Conservation (phyloP, 1,139 yeast genomes). For the Blastobotrys serpentis region DNA sequence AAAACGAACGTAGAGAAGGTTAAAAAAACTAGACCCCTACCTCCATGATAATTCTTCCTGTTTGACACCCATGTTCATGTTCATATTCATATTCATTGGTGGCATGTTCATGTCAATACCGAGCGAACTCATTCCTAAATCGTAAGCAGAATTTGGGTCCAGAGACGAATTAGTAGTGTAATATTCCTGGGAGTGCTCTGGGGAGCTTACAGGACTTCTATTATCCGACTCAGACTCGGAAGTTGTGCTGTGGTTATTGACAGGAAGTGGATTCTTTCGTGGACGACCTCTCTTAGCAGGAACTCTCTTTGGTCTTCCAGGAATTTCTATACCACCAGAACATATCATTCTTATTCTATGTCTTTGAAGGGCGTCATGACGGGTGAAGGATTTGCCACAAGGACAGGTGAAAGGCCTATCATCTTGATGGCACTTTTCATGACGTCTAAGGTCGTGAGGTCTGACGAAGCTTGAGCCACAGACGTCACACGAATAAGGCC, state of each 20-base stretch:
- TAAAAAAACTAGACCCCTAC: constrained; percentile 12
- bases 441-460: constrained; percentile 92
- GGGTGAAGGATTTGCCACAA: constrained; percentile 88
- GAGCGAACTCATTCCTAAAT: not conserved
- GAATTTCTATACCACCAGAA: constrained; percentile 58
- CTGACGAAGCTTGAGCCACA: constrained; percentile 71
- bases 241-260: constrained; percentile 10
- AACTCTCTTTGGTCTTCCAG: constrained; percentile 33
- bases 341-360: constrained; percentile 82
- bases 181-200: constrained; percentile 28
- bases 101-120: constrained; percentile 4
- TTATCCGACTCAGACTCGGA: constrained; percentile 27
- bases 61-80: constrained; percentile 7
- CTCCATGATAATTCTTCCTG: constrained; percentile 10
- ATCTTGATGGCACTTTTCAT: constrained; percentile 74
- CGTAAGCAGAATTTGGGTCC: constrained; percentile 5
- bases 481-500: constrained; percentile 70
- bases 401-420: constrained; percentile 75
- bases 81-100: constrained; percentile 8
- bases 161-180: constrained; percentile 1
- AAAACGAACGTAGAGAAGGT: constrained; percentile 10
- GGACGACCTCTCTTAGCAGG: constrained; percentile 37
- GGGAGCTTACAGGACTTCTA: constrained; percentile 22
- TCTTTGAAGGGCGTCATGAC: constrained; percentile 83
- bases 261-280: constrained; percentile 26